phyloP scores from a whole-genome alignment of 495 filamentous ascomycete species.

The Penicillium goetzii region DNA sequence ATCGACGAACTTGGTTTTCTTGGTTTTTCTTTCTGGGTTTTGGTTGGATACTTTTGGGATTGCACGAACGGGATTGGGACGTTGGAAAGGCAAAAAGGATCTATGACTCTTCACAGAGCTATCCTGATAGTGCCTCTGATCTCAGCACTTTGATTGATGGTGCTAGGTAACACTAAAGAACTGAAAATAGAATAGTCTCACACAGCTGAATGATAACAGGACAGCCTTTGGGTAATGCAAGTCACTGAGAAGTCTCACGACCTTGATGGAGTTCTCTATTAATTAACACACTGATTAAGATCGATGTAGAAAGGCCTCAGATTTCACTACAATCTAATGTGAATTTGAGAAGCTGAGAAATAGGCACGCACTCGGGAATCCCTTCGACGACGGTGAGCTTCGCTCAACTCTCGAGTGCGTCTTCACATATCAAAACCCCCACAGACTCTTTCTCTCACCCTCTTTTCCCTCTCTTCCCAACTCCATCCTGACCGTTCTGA shows the following conservation, averaged over 20 bases:
- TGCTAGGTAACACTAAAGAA: slow-evolving; percentile 1
- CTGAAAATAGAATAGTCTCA: not conserved
- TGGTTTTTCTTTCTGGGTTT: not conserved
- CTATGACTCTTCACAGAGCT: not conserved
- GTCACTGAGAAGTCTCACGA: not conserved
- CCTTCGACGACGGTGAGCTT: not conserved
- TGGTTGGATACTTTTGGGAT: slow-evolving; percentile 5
- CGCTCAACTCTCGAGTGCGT: not conserved
- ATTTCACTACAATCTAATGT: not conserved
- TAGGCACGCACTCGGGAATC: not conserved
- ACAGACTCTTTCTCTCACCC: not conserved
- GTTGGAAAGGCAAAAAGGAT: slow-evolving; percentile 1
- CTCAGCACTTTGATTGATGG: not conserved
- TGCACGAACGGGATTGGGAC: not conserved
- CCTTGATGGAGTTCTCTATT: not conserved
- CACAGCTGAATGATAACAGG: not conserved
- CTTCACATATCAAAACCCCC: not conserved
- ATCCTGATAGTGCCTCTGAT: not conserved
- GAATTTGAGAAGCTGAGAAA: not conserved
- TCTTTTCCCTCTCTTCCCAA: not conserved
- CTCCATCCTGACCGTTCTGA: not conserved
- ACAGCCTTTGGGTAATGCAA: not conserved
- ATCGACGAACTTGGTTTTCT: not conserved
- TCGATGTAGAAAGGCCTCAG: not conserved
- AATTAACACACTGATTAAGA: not conserved